These are phyloP conservation scores for Deinandra increscens DNA, from an alignment of 129 eudicot genomes.

Conservation along the genomic window DNA sequence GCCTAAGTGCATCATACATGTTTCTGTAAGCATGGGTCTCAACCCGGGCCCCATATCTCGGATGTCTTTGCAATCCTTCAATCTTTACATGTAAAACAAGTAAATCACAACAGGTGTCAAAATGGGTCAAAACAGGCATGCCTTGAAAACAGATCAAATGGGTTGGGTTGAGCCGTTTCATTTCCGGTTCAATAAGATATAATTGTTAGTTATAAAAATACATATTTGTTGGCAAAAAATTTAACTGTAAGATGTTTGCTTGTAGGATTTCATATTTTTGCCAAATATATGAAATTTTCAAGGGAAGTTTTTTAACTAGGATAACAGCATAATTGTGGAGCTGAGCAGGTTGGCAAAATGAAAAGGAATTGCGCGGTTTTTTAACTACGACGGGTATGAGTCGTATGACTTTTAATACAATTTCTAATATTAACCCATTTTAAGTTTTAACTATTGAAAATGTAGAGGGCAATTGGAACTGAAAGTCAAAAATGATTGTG, in stretches of 20 bases:
- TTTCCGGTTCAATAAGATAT: not conserved
- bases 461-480: not conserved
- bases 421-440: not conserved
- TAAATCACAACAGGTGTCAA: not conserved
- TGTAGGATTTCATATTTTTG: not conserved
- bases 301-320: not conserved
- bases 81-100: constrained; percentile 40
- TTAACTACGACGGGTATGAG: not conserved
- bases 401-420: too few species aligned
- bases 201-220: too few species aligned
- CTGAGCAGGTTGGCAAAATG: too few species aligned
- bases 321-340: too few species aligned
- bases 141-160: not conserved
- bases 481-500: not conserved
- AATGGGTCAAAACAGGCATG: not conserved
- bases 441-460: not conserved
- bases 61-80: constrained; percentile 82
- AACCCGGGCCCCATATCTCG: constrained; percentile 85
- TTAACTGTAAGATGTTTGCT: not conserved
- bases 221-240: too few species aligned
- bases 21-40: constrained; percentile 62
- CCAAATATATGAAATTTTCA: not conserved
- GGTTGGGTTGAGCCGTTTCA: not conserved
- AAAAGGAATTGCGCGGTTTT: not conserved
- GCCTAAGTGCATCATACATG: constrained; percentile 68